Conservation (phyloP, 2,329 filamentous ascomycete species). For the Diaporthe caulivora region DNA sequence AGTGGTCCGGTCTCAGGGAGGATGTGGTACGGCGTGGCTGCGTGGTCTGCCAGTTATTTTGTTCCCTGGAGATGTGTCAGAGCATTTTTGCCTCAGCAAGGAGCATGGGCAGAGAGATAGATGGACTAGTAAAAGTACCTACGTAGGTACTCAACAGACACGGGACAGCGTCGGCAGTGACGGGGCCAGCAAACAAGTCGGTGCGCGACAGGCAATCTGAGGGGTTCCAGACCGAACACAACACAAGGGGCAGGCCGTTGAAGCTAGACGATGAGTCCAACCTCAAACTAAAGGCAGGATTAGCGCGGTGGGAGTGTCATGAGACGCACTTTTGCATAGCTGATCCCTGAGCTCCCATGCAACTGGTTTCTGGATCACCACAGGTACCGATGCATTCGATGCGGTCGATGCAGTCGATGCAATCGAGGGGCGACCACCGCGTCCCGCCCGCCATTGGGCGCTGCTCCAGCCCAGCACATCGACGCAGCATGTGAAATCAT, state of each 20-base stretch:
- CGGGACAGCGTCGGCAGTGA: neutral
- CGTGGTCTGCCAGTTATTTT: neutral
- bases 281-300: slow-evolving; percentile 38
- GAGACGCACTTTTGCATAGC: slow-evolving; percentile 38
- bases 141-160: too few relatives aligned
- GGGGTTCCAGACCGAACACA: slow-evolving; percentile 13
- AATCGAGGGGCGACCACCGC: slow-evolving; percentile 5
- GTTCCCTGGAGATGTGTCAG: neutral
- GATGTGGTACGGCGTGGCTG: slow-evolving; percentile 8
- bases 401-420: slow-evolving; percentile 18
- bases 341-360: slow-evolving; percentile 39
- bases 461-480: slow-evolving; percentile 8
- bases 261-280: slow-evolving; percentile 38
- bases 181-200: neutral
- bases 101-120: slow-evolving; percentile 1
- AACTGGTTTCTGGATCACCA: slow-evolving; percentile 28
- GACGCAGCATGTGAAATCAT: slow-evolving; percentile 38
- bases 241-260: slow-evolving; percentile 34
- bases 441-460: slow-evolving; percentile 28
- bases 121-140: neutral
- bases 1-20: slow-evolving; percentile 7
- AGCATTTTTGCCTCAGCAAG: neutral
- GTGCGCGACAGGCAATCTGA: slow-evolving; percentile 8
- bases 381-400: slow-evolving; percentile 32
- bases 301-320: slow-evolving; percentile 38